phyloP scores from a whole-genome alignment of 2,329 filamentous ascomycete species.

The Raffaelea arxii region DNA sequence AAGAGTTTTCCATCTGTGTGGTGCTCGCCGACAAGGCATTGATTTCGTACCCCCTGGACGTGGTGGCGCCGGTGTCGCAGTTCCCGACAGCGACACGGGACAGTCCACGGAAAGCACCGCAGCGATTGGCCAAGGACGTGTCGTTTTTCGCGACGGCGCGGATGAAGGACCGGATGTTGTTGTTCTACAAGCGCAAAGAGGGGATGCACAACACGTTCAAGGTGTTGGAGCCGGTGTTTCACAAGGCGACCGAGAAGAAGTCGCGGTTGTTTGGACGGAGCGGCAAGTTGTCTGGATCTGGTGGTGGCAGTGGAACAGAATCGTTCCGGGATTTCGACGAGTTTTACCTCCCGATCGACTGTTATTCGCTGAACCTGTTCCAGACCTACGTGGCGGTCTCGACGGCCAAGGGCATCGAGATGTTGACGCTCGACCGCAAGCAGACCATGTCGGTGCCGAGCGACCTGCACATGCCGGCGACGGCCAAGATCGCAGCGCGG shows the following conservation, averaged over 20 bases:
- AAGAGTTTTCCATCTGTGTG: conserved; percentile 89
- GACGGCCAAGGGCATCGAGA: conserved; percentile 86
- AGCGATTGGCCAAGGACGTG: conserved; percentile 86
- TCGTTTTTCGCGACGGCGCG: conserved; percentile 92
- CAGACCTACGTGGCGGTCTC: conserved; percentile 87
- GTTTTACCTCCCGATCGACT: conserved; percentile 95
- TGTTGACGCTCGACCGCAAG: conserved; percentile 95
- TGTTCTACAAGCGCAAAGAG: conserved; percentile 97
- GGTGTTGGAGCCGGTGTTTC: conserved; percentile 89
- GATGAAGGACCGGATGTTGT: conserved; percentile 91
- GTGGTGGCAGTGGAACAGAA: conserved; percentile 66
- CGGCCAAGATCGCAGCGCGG: conserved; percentile 75
- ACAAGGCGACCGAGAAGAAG: conserved; percentile 81
- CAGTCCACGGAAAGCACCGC: conserved; percentile 74
- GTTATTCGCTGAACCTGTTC: conserved; percentile 91
- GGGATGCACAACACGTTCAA: conserved; percentile 90
- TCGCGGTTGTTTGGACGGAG: conserved; percentile 58
- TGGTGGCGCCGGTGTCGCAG: conserved; percentile 57
- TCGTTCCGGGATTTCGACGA: conserved; percentile 98
- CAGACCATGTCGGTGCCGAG: conserved; percentile 80
- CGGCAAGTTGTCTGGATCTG: conserved; percentile 42
- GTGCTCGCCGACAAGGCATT: conserved; percentile 85
- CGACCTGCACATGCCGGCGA: conserved; percentile 67
- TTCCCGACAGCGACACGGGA: conserved; percentile 56
- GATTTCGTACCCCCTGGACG: conserved; percentile 88